phyloP scores from a whole-genome alignment of 2,329 filamentous ascomycete genomes.

The Hypoxylon sp. region DNA sequence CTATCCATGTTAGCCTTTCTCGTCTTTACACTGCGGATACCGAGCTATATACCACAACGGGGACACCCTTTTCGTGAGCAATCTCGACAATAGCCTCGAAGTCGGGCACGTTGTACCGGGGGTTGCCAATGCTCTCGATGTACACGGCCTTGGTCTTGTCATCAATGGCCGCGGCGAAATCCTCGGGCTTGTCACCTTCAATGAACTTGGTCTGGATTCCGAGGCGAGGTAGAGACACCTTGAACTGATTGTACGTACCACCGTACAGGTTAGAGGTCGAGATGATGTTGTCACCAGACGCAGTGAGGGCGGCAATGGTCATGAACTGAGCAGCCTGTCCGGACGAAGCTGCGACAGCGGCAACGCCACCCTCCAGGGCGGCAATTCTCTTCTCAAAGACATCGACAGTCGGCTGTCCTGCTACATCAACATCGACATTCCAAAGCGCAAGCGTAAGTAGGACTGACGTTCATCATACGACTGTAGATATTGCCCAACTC shows the following conservation, averaged over 20 bases:
- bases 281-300: constrained; percentile 91
- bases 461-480: constrained; percentile 87
- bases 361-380: constrained; percentile 91
- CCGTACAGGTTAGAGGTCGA: constrained; percentile 91
- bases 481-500: constrained; percentile 98
- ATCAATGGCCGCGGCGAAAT: constrained; percentile 84
- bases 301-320: constrained; percentile 82
- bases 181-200: constrained; percentile 78
- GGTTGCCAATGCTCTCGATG: constrained; percentile 92
- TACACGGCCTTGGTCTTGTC: constrained; percentile 94
- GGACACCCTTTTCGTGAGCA: constrained; percentile 73
- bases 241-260: constrained; percentile 97
- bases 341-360: constrained; percentile 83
- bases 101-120: constrained; percentile 90
- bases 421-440: constrained; percentile 1
- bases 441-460: not conserved
- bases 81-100: constrained; percentile 85
- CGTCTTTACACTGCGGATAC: not conserved
- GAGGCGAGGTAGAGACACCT: constrained; percentile 85
- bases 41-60: constrained; percentile 61
- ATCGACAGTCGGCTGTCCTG: constrained; percentile 80
- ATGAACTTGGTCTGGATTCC: constrained; percentile 91
- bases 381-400: constrained; percentile 97
- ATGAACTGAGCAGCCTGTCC: constrained; percentile 95
- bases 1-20: constrained; percentile 47